Base-by-base conservation (phyloP, 2,329 filamentous ascomycete genomes). In the Didymella pomorum region DNA sequence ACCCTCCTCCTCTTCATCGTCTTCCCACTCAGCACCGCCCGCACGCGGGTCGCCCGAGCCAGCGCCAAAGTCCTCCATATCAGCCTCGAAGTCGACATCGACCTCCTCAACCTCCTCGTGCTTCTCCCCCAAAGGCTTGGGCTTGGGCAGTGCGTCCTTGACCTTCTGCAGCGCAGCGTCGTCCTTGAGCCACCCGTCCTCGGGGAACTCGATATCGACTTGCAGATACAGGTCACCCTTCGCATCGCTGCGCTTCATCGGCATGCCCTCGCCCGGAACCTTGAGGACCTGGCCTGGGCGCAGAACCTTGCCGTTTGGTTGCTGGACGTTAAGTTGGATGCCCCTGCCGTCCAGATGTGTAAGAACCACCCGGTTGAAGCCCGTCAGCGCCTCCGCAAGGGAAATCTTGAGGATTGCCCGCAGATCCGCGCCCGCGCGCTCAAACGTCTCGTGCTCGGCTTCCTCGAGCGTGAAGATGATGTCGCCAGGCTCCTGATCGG, bases 271-370 rank as follows among this genome's bases (percentile, higher is more conserved):
- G 25, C 92, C 93, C 2, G 84, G 78, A 1, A 99, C 82, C 81
- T 93, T 97, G 68, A 99, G 83, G 8, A 94, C 86, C 73, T 99
- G 91, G 25, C 88, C 89, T 0, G 95, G 93, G 25, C 88, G 87
- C 33, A 99, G 79, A 50, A 98, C 84, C 76, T 93, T 90, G 67
- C 94, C 94, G 35, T 77, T 66, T 0, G 80, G 80, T 70, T 90
- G 87, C 16, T 91, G 87, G 65, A 95, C 89, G 53, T 88, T 84
- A 45, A 99, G 83, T 57, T 89, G 86, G 58, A 99, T 94, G 28
- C 95, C 95, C 56, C 95, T 87, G 28, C 94, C 95, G 73, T 99
- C 95, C 9, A 99, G 87, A 76, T 99, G 95, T 70, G 90, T 95
- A 62, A 99, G 72, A 1, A 97, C 93, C 5, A 96, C 91, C 33